phyloP scores from a whole-genome alignment of 495 filamentous ascomycete species.

The Penicillium crystallinum region DNA sequence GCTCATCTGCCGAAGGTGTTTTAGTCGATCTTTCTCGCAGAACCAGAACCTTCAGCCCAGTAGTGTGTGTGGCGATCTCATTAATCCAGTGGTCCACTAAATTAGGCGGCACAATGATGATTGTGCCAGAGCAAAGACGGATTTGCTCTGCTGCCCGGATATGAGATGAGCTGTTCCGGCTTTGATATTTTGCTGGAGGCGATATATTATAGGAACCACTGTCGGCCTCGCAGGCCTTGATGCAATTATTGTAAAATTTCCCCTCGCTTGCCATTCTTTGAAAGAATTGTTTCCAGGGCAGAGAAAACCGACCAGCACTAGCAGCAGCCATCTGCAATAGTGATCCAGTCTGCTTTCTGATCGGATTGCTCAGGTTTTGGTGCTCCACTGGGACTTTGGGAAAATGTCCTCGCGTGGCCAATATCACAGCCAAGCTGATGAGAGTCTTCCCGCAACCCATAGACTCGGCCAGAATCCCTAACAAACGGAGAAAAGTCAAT shows the following conservation, averaged over 20 bases:
- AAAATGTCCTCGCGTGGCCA: constrained; percentile 70
- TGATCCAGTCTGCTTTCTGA: constrained; percentile 44
- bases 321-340: constrained; percentile 70
- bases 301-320: constrained; percentile 54
- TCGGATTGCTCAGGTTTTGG: constrained; percentile 35
- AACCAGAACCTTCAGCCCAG: constrained; percentile 58
- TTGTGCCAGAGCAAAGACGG: constrained; percentile 59
- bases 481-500: too few relatives aligned
- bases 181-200: constrained; percentile 38
- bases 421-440: constrained; percentile 75
- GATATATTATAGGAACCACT: constrained; percentile 52
- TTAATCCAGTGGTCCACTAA: constrained; percentile 52
- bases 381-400: constrained; percentile 61
- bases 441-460: constrained; percentile 84
- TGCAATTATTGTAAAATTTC: constrained; percentile 41
- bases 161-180: constrained; percentile 39
- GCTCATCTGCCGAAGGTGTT: constrained; percentile 54
- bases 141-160: constrained; percentile 45
- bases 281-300: constrained; percentile 66
- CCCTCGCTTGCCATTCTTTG: constrained; percentile 25
- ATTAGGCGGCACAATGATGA: constrained; percentile 51
- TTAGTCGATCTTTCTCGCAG: constrained; percentile 44
- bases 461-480: constrained; percentile 48
- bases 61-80: constrained; percentile 64
- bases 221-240: constrained; percentile 50